phyloP scores from a whole-genome alignment of 2,329 filamentous ascomycete genomes.

The Leptoxyphium fumago region DNA sequence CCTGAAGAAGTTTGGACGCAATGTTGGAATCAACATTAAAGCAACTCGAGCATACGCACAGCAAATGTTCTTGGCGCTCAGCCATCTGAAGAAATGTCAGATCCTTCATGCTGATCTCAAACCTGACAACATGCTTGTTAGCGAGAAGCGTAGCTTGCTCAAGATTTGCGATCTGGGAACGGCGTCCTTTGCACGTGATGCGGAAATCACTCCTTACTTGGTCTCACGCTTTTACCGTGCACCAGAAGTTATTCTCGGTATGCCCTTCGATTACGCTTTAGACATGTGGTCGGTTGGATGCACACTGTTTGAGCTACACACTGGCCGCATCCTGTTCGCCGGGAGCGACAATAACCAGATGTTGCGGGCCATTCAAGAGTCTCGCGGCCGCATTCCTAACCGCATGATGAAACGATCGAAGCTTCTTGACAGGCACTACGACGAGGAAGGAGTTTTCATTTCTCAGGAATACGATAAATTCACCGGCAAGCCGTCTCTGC shows the following conservation, averaged over 20 bases:
- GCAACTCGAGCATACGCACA: constrained; percentile 82
- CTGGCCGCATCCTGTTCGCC: constrained; percentile 91
- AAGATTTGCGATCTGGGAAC: constrained; percentile 96
- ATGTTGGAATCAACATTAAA: constrained; percentile 77
- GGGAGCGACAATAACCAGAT: constrained; percentile 97
- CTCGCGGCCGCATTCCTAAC: constrained; percentile 77
- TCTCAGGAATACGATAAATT: constrained; percentile 78
- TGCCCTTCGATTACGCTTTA: constrained; percentile 84
- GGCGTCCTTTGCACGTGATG: constrained; percentile 82
- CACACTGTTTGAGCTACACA: constrained; percentile 92
- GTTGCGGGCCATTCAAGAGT: constrained; percentile 92
- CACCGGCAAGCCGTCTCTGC: constrained; percentile 63
- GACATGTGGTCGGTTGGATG: constrained; percentile 98
- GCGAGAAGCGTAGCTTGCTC: constrained; percentile 66
- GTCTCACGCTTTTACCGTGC: constrained; percentile 96
- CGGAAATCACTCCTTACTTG: constrained; percentile 84
- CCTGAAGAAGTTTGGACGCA: constrained; percentile 87
- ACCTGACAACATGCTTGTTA: constrained; percentile 77
- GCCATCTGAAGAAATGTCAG: constrained; percentile 78
- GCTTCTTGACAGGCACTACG: constrained; percentile 64
- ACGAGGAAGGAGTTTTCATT: constrained; percentile 69
- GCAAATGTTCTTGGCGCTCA: constrained; percentile 83
- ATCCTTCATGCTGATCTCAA: constrained; percentile 94
- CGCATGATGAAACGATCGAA: constrained; percentile 78
- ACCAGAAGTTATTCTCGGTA: constrained; percentile 93